Base-by-base conservation (phyloP, 2,329 filamentous ascomycete species). In the Pseudocercospora eumusae region DNA sequence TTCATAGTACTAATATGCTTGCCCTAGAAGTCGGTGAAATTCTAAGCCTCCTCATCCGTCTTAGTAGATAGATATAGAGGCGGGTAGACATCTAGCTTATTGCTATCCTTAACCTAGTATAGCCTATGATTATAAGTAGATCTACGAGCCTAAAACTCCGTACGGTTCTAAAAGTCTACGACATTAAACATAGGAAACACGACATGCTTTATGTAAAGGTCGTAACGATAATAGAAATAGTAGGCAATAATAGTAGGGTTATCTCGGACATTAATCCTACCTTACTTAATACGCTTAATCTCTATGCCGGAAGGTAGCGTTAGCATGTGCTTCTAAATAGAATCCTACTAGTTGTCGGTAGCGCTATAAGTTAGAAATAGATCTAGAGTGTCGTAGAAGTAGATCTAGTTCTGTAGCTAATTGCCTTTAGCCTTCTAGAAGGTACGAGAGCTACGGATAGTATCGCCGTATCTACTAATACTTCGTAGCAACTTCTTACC, bases 361-460 rank as follows among this genome's bases (percentile, higher is more conserved):
- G 5, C 9, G 9, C 42, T 45, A 45, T 45, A 45, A 3, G 20
- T 45, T 45, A 45, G 20, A 10, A 45, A 45, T 20, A 45, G 3
- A 45, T 45, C n/a, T 2, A 10, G n/a, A 8, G 9, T 45, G 10
- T 45, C 9, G 9, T 45, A 45, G n/a, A 45, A 45, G 8, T 45
- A 20, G n/a, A 45, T 45, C 42, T 45, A 45, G 42, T 45, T 45
- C 42, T 45, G 20, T 4, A 45, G n/a, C n/a, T 45, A 45, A 7
- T 45, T 45, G 20, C 42, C 20, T 21, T 45, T 45, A 45, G n/a
- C 42, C 20, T 45, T 45, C 42, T 45, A 45, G 42, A 45, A 45
- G n/a, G 9, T 45, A 9, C 20, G 20, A 18, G 20, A 45, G 4
- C 20, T 21, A 20, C 6, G 9, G n/a, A 45, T 45, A 45, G n/a